Percentiles rank a stretch among this genome's conserved stretches.
These are phyloP conservation scores for Funneliformis caledonium DNA, from an alignment of 371 early-diverging fungal species.

Conservation along the genomic window DNA sequence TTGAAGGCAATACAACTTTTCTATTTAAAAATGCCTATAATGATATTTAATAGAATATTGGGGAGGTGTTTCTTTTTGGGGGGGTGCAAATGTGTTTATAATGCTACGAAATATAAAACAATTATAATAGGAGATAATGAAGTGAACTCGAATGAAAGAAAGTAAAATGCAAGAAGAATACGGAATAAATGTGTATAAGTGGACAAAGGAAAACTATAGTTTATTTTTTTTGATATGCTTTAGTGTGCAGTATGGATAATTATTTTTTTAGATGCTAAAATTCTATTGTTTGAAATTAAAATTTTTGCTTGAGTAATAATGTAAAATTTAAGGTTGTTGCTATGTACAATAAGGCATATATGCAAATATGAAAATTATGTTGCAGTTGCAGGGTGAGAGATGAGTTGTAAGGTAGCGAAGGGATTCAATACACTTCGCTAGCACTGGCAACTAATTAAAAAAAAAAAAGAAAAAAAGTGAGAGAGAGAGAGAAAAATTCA, in stretches of 20 bases:
- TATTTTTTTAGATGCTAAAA: constrained; percentile 20
- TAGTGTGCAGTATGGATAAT: constrained; percentile 2
- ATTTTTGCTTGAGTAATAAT: constrained; percentile 9
- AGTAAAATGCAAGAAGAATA: not conserved
- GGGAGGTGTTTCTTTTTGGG: not conserved
- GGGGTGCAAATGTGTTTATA: not conserved
- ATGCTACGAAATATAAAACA: constrained; percentile 16
- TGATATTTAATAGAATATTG: constrained; percentile 6
- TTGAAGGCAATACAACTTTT: constrained; percentile 25
- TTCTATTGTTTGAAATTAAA: constrained; percentile 21
- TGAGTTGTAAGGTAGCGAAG: constrained; percentile 22
- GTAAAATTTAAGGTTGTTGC: constrained; percentile 20
- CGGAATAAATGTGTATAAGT: constrained; percentile 7
- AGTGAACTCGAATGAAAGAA: not conserved
- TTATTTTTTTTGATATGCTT: not conserved
- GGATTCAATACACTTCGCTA: constrained; percentile 29
- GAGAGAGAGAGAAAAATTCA: no score
- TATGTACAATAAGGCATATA: constrained; percentile 35
- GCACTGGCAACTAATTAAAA: not conserved
- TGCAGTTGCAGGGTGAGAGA: not conserved
- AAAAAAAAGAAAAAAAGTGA: no score
- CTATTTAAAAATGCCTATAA: constrained; percentile 20
- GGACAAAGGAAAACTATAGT: not conserved
- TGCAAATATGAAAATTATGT: constrained; percentile 11
- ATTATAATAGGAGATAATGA: not conserved